A percentile compares a stretch with the other conserved stretches of the same genome.
Conservation (phyloP, 768 basidiomycete genomes). For the Mycena filopes region DNA sequence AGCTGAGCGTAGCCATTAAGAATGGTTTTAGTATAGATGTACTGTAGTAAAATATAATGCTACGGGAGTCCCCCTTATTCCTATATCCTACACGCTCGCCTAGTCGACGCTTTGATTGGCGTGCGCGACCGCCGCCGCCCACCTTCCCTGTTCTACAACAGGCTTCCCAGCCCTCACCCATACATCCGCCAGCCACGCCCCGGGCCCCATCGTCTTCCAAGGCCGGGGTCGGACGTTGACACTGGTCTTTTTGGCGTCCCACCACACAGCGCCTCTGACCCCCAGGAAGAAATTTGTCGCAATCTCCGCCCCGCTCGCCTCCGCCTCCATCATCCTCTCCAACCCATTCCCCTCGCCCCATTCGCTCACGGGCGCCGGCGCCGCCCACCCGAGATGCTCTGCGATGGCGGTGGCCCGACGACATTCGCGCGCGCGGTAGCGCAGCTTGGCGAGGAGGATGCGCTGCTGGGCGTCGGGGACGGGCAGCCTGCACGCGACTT, state of each 20-base stretch:
- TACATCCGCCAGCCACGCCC: constrained; percentile 3
- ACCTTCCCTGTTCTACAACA: background rate
- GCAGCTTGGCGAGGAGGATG: background rate
- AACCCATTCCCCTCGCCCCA: constrained; percentile 1
- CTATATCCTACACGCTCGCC: too few relatives aligned
- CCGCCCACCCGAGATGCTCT: background rate
- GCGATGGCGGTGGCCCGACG: background rate
- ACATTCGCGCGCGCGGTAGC: background rate
- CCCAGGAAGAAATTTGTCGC: constrained; percentile 1
- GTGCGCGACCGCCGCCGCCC: background rate
- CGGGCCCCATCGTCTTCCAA: constrained; percentile 7
- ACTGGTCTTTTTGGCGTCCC: background rate
- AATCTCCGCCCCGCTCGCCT: background rate
- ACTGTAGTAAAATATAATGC: too few relatives aligned
- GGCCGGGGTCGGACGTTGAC: background rate
- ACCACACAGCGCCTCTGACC: background rate
- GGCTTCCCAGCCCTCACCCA: background rate
- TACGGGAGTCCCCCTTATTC: too few relatives aligned
- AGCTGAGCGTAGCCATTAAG: too few relatives aligned
- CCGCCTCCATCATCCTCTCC: background rate
- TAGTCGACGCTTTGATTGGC: too few relatives aligned
- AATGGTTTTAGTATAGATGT: too few relatives aligned
- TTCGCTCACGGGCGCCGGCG: background rate
- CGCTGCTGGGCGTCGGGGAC: background rate
- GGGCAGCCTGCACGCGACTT: background rate